Evolutionary conservation across 1,284 basidiomycete species (phyloP).

Genomic region (Exsudoporus floridanus): DNA sequence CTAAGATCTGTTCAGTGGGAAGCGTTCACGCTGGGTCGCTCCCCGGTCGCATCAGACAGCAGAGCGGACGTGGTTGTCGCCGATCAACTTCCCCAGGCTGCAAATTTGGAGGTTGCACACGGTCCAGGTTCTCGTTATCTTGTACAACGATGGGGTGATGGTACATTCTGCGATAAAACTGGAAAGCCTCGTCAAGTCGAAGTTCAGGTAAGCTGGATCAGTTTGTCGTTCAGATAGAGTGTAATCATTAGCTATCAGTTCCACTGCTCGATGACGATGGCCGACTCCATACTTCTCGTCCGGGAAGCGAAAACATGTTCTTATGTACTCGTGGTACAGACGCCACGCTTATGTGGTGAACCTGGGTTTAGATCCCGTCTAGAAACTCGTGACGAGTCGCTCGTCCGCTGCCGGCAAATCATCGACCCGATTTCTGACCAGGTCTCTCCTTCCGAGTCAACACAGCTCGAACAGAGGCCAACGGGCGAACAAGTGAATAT

Average conservation of each 20-base stretch:
- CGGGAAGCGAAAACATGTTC: constrained; percentile 90
- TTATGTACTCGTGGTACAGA: constrained; percentile 90
- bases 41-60: constrained; percentile 56
- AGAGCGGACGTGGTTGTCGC: constrained; percentile 67
- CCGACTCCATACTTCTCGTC: constrained; percentile 83
- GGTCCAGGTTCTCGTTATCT: constrained; percentile 85
- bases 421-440: constrained; percentile 39
- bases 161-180: constrained; percentile 90
- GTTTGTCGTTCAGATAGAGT: constrained; percentile 7
- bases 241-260: constrained; percentile 52
- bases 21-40: constrained; percentile 75
- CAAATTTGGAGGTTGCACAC: constrained; percentile 72
- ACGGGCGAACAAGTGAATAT: constrained; percentile 27
- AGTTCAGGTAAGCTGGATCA: constrained; percentile 68
- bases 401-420: constrained; percentile 75
- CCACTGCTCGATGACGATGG: constrained; percentile 91
- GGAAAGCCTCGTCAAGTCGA: constrained; percentile 83
- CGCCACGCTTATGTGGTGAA: constrained; percentile 86
- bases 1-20: constrained; percentile 57
- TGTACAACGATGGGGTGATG: constrained; percentile 87
- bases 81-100: constrained; percentile 59
- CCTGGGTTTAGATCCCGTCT: constrained; percentile 82
- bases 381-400: constrained; percentile 63
- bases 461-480: constrained; percentile 35
- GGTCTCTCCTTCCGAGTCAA: constrained; percentile 31